Evolutionary conservation across 2,329 filamentous ascomycete species (phyloP), one percentile per base, ranked within the genome.

Genomic region (Diaporthe aspalathi): DNA sequence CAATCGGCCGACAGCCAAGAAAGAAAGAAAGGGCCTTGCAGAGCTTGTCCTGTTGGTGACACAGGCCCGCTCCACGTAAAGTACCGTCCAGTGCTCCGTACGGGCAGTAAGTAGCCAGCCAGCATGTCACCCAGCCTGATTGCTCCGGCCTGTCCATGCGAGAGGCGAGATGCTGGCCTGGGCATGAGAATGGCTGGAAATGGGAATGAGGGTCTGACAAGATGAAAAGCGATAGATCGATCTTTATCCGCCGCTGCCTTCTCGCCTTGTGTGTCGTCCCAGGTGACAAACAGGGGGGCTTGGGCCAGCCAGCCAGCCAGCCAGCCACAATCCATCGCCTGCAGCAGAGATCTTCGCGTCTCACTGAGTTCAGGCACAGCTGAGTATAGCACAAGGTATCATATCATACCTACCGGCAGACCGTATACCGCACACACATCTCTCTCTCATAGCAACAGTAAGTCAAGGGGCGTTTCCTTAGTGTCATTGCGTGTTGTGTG

Each of bases 241-340:
- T 67, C 32, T 70, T 70, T 49, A 50, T 40, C 43, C 63, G 53
- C 29, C 38, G 29, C 4, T 7, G 60, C 50, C 47, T 56, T 67
- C 52, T 67, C 67, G 53, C 68, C 35, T 32, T 70, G 53, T 53
- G 70, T n/a, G n/a, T n/a, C n/a, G n/a, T 66, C 52, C 24, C 52
- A 29, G 56, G 56, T 45, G 53, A 67, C 68, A 70, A 70, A 67
- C 56, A 60, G 54, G 47, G 71, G 38, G 71, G 62, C 68, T 70
- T 62, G 67, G 67, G 32, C 40, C 54, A 54, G 52, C 67, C 65
- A 54, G 40, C 49, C 35, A 38, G 35, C 35, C 47, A 54, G 52
- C 70, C 52, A 70, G 32, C 67, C 67, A 70, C 53, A 56, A 62
- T 47, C 47, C 69, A n/a, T 20, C 35, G 32, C 24, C 49, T 27